Evolutionary conservation across 495 filamentous ascomycete species (phyloP).

Genomic region (Sordaria brevicollis): DNA sequence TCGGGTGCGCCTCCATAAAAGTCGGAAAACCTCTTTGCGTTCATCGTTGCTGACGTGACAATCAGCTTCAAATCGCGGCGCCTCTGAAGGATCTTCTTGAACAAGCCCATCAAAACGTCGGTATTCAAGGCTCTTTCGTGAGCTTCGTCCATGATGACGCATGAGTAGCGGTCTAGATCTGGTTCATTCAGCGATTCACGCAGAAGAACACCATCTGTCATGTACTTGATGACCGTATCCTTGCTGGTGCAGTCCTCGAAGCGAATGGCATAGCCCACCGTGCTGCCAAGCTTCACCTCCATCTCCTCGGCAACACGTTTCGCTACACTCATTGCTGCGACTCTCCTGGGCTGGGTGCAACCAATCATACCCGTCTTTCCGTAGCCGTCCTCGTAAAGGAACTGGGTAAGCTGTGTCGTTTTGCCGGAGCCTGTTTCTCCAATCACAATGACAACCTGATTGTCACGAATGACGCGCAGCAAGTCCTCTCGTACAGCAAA

Average conservation of each 20-base stretch:
- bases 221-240: slow-evolving; percentile 95
- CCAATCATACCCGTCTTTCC: slow-evolving; percentile 80
- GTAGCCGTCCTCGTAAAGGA: slow-evolving; percentile 90
- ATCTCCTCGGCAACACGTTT: slow-evolving; percentile 99
- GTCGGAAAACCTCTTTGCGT: slow-evolving; percentile 86
- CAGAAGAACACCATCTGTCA: slow-evolving; percentile 96
- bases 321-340: slow-evolving; percentile 97
- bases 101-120: slow-evolving; percentile 92
- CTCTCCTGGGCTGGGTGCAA: slow-evolving; percentile 89
- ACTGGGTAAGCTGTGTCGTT: slow-evolving; percentile 93
- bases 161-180: slow-evolving; percentile 94
- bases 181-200: slow-evolving; percentile 85
- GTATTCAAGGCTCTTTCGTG: slow-evolving; percentile 96
- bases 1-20: slow-evolving; percentile 98
- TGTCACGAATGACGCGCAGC: slow-evolving; percentile 88
- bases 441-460: slow-evolving; percentile 93
- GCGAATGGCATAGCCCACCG: slow-evolving; percentile 94
- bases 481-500: slow-evolving; percentile 96
- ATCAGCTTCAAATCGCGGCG: slow-evolving; percentile 91
- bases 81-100: slow-evolving; percentile 91
- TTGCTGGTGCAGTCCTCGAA: slow-evolving; percentile 98
- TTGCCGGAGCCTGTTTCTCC: slow-evolving; percentile 96
- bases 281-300: slow-evolving; percentile 83
- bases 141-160: slow-evolving; percentile 99
- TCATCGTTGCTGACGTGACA: slow-evolving; percentile 98